phyloP scores from a whole-genome alignment of 2,329 filamentous ascomycete species.

The Diplocarpon rosae region DNA sequence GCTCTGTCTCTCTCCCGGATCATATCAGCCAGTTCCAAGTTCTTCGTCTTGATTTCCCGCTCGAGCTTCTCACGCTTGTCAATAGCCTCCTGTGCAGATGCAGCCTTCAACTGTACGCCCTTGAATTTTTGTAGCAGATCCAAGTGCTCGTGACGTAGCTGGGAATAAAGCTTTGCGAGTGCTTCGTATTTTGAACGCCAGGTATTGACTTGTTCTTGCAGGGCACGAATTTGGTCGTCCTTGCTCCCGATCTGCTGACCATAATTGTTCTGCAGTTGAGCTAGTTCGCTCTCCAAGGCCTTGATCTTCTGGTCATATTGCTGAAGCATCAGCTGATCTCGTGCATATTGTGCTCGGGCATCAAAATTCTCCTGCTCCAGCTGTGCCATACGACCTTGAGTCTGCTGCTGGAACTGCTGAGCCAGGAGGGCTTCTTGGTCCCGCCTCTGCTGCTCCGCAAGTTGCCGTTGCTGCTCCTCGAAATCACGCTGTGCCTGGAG shows the following conservation, averaged over 20 bases:
- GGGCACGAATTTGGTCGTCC: constrained; percentile 83
- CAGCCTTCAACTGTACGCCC: constrained; percentile 87
- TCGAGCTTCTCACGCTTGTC: constrained; percentile 90
- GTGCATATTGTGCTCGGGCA: constrained; percentile 88
- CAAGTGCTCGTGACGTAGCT: constrained; percentile 87
- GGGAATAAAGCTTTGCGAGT: constrained; percentile 91
- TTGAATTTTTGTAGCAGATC: constrained; percentile 96
- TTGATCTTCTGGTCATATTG: constrained; percentile 95
- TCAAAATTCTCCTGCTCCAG: constrained; percentile 91
- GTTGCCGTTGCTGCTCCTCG: constrained; percentile 80
- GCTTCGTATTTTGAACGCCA: constrained; percentile 97
- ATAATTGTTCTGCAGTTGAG: constrained; percentile 70
- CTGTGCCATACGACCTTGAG: constrained; percentile 89
- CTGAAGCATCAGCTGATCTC: constrained; percentile 93
- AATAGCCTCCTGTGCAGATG: constrained; percentile 93
- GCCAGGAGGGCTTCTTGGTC: constrained; percentile 83
- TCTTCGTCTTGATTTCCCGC: constrained; percentile 98
- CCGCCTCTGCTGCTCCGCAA: constrained; percentile 80
- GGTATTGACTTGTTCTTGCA: constrained; percentile 96
- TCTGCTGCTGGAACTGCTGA: constrained; percentile 87
- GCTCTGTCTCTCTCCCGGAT: constrained; percentile 92
- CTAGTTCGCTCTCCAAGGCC: constrained; percentile 76
- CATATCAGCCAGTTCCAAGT: constrained; percentile 97
- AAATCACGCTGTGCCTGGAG: constrained; percentile 88
- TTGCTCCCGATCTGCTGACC: constrained; percentile 79